Base-by-base conservation (phyloP, 2,329 filamentous ascomycete genomes). In the Blumeriella jaapii region DNA sequence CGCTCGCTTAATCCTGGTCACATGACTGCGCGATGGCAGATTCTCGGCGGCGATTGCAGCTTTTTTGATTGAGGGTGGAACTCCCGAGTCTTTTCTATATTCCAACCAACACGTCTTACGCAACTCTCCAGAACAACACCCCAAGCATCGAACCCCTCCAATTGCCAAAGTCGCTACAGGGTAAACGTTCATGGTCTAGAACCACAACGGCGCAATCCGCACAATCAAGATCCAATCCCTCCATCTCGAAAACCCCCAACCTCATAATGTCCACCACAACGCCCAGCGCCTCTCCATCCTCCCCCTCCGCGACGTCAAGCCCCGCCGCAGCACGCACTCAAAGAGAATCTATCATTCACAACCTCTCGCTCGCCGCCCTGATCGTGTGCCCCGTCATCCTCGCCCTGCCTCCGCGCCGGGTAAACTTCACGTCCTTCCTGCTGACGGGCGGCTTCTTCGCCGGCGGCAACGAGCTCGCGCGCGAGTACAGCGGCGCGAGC, bases 401-500 rank as follows among this genome's bases (percentile, higher is more conserved):
- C 30, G 50, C 65, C 11, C 56, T 78, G 7, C 74, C 74, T 7
- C 74, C 74, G 1, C 69, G 74, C 29, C 77, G 77, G 55, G 55
- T 78, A 31, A 73, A 78, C 50, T 49, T 69, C 34, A 76, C 73
- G 57, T 77, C 72, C 12, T 61, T 73, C 46, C 61, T 60, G 0
- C 63, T 78, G 6, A 55, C 62, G 26, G 54, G 61, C 17, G 61
- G 62, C 2, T 54, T 48, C 6, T 45, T 48, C 13, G 25, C 50
- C 2, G 48, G 45, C 18, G 48, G 39, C 2, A 56, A 57, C 33
- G 47, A 57, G n/a, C 36, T 56, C 9, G 34, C 45, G 1, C 34
- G 40, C 9, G 47, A 53, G 27, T 54, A 52, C 26, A 55, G 50
- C 2, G 54, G 55, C 6, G 34, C 46, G 5, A 46, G 42, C 10